phyloP scores from a whole-genome alignment of 768 basidiomycete genomes.

The Lactarius hatsudake region DNA sequence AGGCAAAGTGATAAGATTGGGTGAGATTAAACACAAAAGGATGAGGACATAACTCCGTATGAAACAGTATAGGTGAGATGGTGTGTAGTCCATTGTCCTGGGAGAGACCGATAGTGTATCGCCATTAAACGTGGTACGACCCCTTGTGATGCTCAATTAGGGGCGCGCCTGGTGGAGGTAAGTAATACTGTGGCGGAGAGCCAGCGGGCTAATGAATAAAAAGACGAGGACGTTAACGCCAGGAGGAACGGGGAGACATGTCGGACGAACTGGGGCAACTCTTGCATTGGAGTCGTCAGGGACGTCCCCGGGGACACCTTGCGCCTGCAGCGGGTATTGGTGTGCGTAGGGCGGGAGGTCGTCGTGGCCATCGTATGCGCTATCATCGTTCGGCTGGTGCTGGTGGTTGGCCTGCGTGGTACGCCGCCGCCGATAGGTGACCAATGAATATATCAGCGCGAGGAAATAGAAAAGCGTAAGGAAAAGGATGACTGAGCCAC shows the following conservation, averaged over 20 bases:
- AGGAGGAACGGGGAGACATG: not conserved
- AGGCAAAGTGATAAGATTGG: no score
- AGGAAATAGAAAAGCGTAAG: constrained; percentile 1
- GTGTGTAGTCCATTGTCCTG: no score
- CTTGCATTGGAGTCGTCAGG: not conserved
- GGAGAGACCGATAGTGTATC: no score
- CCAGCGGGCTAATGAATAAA: not conserved
- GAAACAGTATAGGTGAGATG: no score
- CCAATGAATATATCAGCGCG: not conserved
- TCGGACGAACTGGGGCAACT: constrained; percentile 5
- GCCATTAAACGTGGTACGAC: not conserved
- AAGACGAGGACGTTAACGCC: not conserved
- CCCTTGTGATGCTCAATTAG: not conserved
- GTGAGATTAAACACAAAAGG: no score
- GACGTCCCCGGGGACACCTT: not conserved
- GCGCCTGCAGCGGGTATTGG: constrained; percentile 12
- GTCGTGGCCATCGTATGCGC: not conserved
- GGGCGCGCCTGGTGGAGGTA: constrained; percentile 5
- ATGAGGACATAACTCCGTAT: no score
- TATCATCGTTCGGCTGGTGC: not conserved
- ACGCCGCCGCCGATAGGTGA: not conserved
- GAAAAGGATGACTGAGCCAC: not conserved
- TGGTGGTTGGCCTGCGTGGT: not conserved
- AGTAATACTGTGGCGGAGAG: constrained; percentile 8
- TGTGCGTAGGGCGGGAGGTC: not conserved